Evolutionary conservation across 1,284 basidiomycete species (phyloP).

Genomic region (Rhodofomes roseus): DNA sequence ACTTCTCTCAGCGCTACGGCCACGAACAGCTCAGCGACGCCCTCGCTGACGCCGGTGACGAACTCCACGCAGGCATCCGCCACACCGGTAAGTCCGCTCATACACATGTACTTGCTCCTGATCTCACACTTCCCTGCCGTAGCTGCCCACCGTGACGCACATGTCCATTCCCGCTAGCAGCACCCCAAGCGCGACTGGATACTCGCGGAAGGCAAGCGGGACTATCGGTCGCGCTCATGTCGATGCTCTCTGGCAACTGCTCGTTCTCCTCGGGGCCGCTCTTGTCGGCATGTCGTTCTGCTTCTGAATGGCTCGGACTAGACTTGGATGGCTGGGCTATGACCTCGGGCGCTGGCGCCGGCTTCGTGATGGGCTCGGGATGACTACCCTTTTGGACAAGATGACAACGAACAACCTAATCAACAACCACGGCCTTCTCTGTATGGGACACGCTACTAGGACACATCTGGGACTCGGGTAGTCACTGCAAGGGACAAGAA

Average conservation of each 20-base stretch:
- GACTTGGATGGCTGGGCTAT: too few species aligned
- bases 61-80: neutral
- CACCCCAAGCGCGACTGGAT: neutral
- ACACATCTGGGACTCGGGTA: neutral
- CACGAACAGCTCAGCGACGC: neutral
- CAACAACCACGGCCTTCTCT: neutral
- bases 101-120: neutral
- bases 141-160: neutral
- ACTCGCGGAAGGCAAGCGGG: neutral
- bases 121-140: neutral
- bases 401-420: neutral
- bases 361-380: neutral
- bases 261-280: neutral
- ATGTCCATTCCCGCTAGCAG: neutral
- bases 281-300: conserved; percentile 1
- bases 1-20: neutral
- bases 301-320: neutral
- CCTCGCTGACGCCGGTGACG: neutral
- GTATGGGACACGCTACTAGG: neutral
- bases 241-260: neutral
- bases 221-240: neutral
- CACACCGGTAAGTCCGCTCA: conserved; percentile 1
- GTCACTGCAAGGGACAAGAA: too few species aligned
- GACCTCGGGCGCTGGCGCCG: neutral
- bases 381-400: neutral